Evolutionary conservation across 331 rosid species (phyloP).

Genomic region (Dryas integrifolia): DNA sequence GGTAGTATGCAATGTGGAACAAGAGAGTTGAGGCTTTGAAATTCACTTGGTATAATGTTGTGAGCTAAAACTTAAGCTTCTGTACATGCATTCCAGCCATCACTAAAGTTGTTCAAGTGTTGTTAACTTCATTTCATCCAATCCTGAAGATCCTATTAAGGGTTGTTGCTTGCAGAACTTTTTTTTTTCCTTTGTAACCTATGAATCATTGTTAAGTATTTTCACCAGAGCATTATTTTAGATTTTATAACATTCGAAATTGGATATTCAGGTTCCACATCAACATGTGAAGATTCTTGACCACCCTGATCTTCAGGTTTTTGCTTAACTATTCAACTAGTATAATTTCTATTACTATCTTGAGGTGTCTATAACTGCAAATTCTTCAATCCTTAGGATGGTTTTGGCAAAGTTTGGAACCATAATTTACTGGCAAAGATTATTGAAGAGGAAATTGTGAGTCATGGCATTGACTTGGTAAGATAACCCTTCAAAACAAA

Average conservation of each 20-base stretch:
- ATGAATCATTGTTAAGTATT: neutral
- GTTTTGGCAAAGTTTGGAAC: constrained; percentile 80
- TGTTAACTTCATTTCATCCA: neutral
- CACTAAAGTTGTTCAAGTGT: neutral
- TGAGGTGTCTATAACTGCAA: constrained; percentile 28
- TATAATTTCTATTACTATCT: constrained; percentile 17
- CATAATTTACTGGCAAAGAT: constrained; percentile 57
- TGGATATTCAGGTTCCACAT: constrained; percentile 54
- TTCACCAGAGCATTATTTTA: constrained; percentile 2
- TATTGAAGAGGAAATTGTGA: constrained; percentile 52
- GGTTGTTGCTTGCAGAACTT: neutral
- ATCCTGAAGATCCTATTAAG: neutral
- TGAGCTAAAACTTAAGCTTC: neutral
- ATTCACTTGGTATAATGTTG: neutral
- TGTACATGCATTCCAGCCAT: neutral
- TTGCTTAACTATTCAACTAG: constrained; percentile 9
- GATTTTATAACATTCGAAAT: constrained; percentile 25
- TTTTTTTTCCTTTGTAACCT: neutral
- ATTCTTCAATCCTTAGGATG: constrained; percentile 60
- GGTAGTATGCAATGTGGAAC: constrained; percentile 46
- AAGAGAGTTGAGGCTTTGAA: constrained; percentile 15
- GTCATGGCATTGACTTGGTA: constrained; percentile 60
- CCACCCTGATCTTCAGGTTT: constrained; percentile 88
- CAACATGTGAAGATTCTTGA: constrained; percentile 66
- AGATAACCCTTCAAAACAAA: constrained; percentile 19